Base-by-base conservation (phyloP, 768 basidiomycete species). In the Naganishia vaughanmartiniae region DNA sequence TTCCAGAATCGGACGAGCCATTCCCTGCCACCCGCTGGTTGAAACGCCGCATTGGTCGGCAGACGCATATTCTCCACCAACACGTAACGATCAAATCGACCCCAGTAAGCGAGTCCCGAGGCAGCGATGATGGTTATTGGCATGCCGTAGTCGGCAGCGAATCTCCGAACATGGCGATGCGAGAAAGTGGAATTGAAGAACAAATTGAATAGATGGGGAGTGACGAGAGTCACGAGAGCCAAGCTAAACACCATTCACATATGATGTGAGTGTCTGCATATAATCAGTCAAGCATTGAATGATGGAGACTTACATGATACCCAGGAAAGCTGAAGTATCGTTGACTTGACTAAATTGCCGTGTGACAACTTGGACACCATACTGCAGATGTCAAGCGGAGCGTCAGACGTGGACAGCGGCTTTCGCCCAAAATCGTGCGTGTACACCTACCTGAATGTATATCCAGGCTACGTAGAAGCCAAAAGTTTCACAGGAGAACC, bases 1-100 rank as follows among this genome's bases (percentile, higher is more conserved):
- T 92, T 82, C 94, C 93, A 96, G 77, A 95, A 96, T 34, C 79
- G 85, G 14, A 96, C 90, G 0, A 96, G 82, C 94, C 92, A 97
- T 10, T 84, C 81, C 69, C 93, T 84, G 14, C 87, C 88, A 34
- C 58, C 86, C 0, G 88, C 89, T 30, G 91, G 86, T 67, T 86
- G 84, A 76, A 91, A 93, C 0, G 90, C 87, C 5, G 84, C 82
- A 0, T 86, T 86, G 0, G 88, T 85, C 0, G 91, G 91, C 2
- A 93, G 83, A 0, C 89, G 92, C 56, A 84, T 80, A 0, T 71
- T 66, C 5, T 73, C 67, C 46, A 78, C 79, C 10, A 69, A 65
- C 1, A 76, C 76, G 87, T 86, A 77, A 36, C 77, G 63, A 74
- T 88, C 85, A 75, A 93, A 90, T 26, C 85, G 83, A 0, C 92